phyloP scores from a whole-genome alignment of 352 stramenopile genomes.

The Phytophthora litchii region DNA sequence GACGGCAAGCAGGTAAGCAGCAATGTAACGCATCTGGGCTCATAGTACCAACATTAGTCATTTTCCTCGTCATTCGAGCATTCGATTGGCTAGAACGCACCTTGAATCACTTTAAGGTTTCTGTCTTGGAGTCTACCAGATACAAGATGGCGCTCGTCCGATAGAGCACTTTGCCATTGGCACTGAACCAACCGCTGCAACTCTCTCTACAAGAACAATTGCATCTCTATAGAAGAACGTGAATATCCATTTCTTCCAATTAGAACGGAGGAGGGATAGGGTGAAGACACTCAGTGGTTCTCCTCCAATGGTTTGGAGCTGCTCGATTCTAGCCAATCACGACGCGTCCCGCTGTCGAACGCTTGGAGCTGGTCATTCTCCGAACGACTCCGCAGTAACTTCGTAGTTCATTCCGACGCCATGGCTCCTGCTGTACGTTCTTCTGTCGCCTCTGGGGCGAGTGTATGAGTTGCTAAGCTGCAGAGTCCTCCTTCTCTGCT shows the following conservation, averaged over 20 bases:
- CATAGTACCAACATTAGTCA: slow-evolving; percentile 18
- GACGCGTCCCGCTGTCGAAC: not conserved
- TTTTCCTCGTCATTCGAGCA: not conserved
- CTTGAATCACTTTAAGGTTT: slow-evolving; percentile 94
- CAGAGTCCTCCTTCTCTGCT: slow-evolving; percentile 86
- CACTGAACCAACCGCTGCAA: slow-evolving; percentile 50
- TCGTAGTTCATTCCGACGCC: slow-evolving; percentile 27
- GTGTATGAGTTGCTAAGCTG: slow-evolving; percentile 85
- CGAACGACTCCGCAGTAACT: slow-evolving; percentile 42
- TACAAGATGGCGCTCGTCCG: slow-evolving; percentile 78
- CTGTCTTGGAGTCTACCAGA: slow-evolving; percentile 85
- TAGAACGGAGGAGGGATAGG: not conserved
- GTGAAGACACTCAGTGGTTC: slow-evolving; percentile 10
- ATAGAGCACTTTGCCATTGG: slow-evolving; percentile 10
- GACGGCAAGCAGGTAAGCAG: slow-evolving; percentile 96
- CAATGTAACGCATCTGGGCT: slow-evolving; percentile 96
- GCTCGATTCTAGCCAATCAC: slow-evolving; percentile 37
- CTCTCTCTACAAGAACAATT: slow-evolving; percentile 51
- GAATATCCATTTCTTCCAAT: slow-evolving; percentile 42
- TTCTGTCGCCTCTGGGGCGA: slow-evolving; percentile 13
- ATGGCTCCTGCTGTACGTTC: slow-evolving; percentile 69
- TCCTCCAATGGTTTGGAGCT: slow-evolving; percentile 40
- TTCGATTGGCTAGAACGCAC: slow-evolving; percentile 28
- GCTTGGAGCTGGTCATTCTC: slow-evolving; percentile 28
- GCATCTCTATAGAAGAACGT: slow-evolving; percentile 50